Base-by-base conservation (phyloP, 2,329 filamentous ascomycete genomes). In the Colletotrichum sp. region DNA sequence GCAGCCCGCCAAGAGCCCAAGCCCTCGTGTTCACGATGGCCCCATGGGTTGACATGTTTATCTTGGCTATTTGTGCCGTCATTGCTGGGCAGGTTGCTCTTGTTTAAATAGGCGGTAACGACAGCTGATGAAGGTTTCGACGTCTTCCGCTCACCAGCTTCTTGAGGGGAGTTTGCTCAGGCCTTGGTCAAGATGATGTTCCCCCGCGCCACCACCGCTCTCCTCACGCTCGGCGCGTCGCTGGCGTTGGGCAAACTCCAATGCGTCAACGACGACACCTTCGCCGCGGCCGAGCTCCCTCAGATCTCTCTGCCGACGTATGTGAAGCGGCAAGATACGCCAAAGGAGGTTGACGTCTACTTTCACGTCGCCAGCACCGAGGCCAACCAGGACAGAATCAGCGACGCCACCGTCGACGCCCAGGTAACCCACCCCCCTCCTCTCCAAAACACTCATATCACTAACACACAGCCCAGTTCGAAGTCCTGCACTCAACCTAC, bases 331-430 rank as follows among this genome's bases (percentile, higher is more conserved):
- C 61, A 73, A 26, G 73, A 75, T 43, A n/a, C 28, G n/a, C 24
- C 57, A 2, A 75, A 68, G 30, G 83, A 79, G 30, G 80, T 78
- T 1, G 81, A 78, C 9, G 87, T 85, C 4, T 88, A 87, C 68
- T 88, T 88, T 82, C 85, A 91, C 4, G 87, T 88, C 83, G 92
- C 87, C 63, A 93, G 84, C 55, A 84, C 64, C 4, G 79, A 79
- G n/a, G 88, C 90, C 1, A 93, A 72, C 64, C 16, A 72, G 73
- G 30, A 48, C 32, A 67, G 69, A 9, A 73, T 75, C 26, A 72
- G 63, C 32, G 55, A 65, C 21, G 73, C 57, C 24, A 28, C 68
- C n/a, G 63, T 73, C 12, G 64, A 68, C 3, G 69, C 73, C 13
- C 73, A 75, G 70, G 73, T 75, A 75, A 3, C 1, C 16, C 28